phyloP scores from a whole-genome alignment of 305 asterid species.

The Caryopteris hybrid region DNA sequence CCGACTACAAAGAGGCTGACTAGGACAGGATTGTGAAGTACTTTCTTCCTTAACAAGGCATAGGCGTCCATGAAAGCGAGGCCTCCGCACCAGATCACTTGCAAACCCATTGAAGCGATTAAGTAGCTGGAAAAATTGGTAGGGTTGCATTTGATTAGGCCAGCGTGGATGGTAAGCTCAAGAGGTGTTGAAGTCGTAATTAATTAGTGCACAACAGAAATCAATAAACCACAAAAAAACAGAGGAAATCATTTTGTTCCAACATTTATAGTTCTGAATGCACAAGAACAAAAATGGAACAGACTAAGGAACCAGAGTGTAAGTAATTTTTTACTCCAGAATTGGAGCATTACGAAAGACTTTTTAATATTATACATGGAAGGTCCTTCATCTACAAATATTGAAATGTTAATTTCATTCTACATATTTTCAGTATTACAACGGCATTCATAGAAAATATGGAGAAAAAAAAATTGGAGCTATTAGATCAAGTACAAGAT shows the following conservation, averaged over 20 bases:
- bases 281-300: neutral
- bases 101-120: constrained; percentile 54
- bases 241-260: neutral
- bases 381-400: neutral
- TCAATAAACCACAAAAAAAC: neutral
- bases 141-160: neutral
- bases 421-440: neutral
- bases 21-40: constrained; percentile 32
- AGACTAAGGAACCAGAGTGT: neutral
- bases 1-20: constrained; percentile 53
- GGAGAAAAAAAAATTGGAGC: too few relatives aligned
- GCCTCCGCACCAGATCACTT: constrained; percentile 45
- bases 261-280: neutral
- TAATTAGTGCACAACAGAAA: neutral
- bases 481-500: neutral
- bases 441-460: neutral
- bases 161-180: neutral
- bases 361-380: neutral
- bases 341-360: neutral
- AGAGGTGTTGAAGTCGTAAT: too few relatives aligned
- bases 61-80: constrained; percentile 43
- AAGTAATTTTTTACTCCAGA: neutral
- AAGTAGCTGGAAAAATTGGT: constrained; percentile 40
- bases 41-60: constrained; percentile 39
- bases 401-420: neutral